Conservation (phyloP, 495 filamentous ascomycete genomes). For the Bombardia bombarda region DNA sequence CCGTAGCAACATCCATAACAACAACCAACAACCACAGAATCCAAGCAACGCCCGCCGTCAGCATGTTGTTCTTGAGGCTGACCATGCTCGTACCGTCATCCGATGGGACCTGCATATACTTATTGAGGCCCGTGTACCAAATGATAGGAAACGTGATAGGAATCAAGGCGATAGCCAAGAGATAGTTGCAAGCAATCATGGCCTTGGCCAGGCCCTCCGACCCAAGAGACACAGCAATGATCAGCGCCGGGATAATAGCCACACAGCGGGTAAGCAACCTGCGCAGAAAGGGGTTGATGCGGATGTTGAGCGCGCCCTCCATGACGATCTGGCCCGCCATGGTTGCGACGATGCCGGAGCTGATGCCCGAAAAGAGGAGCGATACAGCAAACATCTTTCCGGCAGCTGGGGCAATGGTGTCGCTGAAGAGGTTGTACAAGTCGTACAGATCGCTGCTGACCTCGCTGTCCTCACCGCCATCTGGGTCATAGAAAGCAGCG, state of each 20-base stretch:
- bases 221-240: constrained; percentile 66
- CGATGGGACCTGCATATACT: constrained; percentile 37
- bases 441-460: constrained; percentile 54
- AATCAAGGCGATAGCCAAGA: constrained; percentile 36
- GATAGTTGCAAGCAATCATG: constrained; percentile 35
- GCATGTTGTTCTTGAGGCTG: constrained; percentile 5
- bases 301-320: constrained; percentile 47
- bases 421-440: constrained; percentile 56
- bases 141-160: constrained; percentile 40
- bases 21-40: constrained; percentile 11
- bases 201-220: constrained; percentile 33
- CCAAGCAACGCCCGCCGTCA: constrained; percentile 7
- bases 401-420: constrained; percentile 52
- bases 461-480: constrained; percentile 9
- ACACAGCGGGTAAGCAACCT: constrained; percentile 48
- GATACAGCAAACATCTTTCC: constrained; percentile 48
- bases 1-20: constrained; percentile 14
- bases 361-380: constrained; percentile 43
- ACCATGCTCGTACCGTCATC: constrained; percentile 6
- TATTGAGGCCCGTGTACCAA: constrained; percentile 33
- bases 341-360: constrained; percentile 48
- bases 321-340: constrained; percentile 51
- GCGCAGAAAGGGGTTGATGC: constrained; percentile 40
- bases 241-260: constrained; percentile 68
- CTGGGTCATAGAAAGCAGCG: constrained; percentile 51